Conservation (phyloP, 2,329 filamentous ascomycete species). For the Xylariaceae sp. region DNA sequence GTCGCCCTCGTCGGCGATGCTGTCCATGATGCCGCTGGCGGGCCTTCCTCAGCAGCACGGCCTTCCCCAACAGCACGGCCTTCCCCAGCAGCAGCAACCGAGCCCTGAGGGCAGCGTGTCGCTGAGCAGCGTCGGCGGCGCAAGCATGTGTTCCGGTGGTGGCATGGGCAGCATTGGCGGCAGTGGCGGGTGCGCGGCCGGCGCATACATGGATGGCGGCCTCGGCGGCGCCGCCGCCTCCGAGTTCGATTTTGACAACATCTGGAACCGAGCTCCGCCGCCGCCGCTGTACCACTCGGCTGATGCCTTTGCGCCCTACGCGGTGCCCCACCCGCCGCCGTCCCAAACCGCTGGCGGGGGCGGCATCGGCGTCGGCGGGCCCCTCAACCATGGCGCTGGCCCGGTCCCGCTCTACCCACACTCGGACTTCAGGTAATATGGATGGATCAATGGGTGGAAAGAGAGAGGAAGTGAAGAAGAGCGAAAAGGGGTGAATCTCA, state of each 20-base stretch:
- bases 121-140: slow-evolving; percentile 15
- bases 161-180: too few species aligned
- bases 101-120: slow-evolving; percentile 24
- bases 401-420: slow-evolving; percentile 13
- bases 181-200: too few species aligned
- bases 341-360: too few species aligned
- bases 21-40: slow-evolving; percentile 15
- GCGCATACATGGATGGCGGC: too few species aligned
- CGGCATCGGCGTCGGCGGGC: slow-evolving; percentile 7
- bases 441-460: too few species aligned
- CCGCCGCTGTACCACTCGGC: slow-evolving; percentile 6
- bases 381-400: slow-evolving; percentile 5
- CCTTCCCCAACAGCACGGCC: too few species aligned
- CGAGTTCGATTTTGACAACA: slow-evolving; percentile 29
- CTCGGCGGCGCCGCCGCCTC: too few species aligned
- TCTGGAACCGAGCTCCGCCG: slow-evolving; percentile 22
- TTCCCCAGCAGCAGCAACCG: slow-evolving; percentile 21
- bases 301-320: slow-evolving; percentile 13
- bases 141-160: too few species aligned
- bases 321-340: slow-evolving; percentile 8
- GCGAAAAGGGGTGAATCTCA: too few species aligned
- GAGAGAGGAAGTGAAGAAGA: too few species aligned
- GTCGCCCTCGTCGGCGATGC: neutral
- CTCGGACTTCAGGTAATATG: slow-evolving; percentile 9
- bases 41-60: too few species aligned